Evolutionary conservation across 1,284 basidiomycete species (phyloP), one percentile per base, ranked within the genome.

Genomic region (Cryptococcus sp.): DNA sequence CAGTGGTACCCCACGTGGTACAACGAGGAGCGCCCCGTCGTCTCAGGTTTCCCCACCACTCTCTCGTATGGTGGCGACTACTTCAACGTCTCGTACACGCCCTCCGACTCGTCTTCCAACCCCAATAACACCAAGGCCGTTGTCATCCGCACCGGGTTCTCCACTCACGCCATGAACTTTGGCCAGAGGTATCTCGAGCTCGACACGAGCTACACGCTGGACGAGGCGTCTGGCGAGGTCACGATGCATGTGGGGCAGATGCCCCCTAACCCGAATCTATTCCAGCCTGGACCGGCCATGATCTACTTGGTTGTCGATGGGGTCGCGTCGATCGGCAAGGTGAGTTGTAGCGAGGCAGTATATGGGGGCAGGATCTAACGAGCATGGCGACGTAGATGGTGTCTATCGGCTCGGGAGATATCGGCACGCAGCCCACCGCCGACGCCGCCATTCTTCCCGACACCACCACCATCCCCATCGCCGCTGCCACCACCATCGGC

Each of bases 71-170:
- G 96, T 54, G 96, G 95, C n/a, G 67, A 80, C 50, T 79, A 82
- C 42, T 97, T 96, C 79, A 83, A 88, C 71, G 77, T 94, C 48
- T 79, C 80, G 15, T 79, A 91, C 36, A 80, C 82, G 23, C 60
- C 66, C 11, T 77, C 89, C 23, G 71, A 82, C 70, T 79, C 82
- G 4, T 86, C 87, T 18, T 79, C 83, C 52, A 70, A 77, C 61
- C 65, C 73, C 13, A 59, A 60, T 28, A 77, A 79, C 5, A 83
- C 85, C 55, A 89, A 93, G 40, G 87, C 85, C n/a, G 83, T 85
- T 52, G 78, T 98, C 63, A 81, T 90, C 54, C 88, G 95, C 57
- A 83, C 87, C 21, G 95, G 95, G 12, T 98, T 94, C 82, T 90
- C 90, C 4, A 97, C 92, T 0, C 94, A 97, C 75, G 90, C 86